These are phyloP conservation scores for Ustilago loliicola DNA, from an alignment of 1,284 basidiomycete genomes.

Conservation along the genomic window DNA sequence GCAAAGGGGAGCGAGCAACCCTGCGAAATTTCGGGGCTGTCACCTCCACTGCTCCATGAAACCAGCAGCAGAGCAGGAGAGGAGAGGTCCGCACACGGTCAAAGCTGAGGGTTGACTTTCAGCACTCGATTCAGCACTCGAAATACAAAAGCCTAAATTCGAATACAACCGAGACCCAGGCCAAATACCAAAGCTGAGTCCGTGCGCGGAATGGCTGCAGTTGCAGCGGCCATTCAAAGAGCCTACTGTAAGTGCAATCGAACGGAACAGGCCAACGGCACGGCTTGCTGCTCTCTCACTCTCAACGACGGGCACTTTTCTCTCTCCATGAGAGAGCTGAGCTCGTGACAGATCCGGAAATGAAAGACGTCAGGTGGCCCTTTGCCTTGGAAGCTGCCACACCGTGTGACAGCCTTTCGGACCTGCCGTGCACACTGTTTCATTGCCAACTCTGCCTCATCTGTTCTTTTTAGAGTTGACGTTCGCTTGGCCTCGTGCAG, in stretches of 20 bases:
- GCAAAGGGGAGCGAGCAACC: too few species aligned
- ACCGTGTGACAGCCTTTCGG: not conserved
- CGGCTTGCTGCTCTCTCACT: too few species aligned
- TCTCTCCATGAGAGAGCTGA: not conserved
- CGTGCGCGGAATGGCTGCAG: conserved; percentile 15
- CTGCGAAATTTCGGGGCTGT: too few species aligned
- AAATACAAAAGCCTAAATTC: not conserved
- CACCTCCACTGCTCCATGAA: not conserved
- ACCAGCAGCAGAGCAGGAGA: too few species aligned
- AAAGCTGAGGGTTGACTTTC: not conserved
- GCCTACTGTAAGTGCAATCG: not conserved
- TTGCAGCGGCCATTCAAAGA: conserved; percentile 1
- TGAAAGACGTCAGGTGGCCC: conserved; percentile 14
- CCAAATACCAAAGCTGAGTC: conserved; percentile 12
- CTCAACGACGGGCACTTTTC: not conserved
- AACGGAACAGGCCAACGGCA: conserved; percentile 8
- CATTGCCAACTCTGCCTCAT: not conserved
- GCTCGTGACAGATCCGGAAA: conserved; percentile 19
- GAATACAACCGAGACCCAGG: not conserved
- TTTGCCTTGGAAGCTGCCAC: not conserved
- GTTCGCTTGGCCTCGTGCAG: not conserved
- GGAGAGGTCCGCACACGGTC: not conserved
- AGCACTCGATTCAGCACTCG: too few species aligned
- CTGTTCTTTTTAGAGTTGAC: not conserved
- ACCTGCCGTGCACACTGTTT: not conserved